Base-by-base conservation (phyloP, 1,139 yeast genomes). In the Lodderomyces margitis region DNA sequence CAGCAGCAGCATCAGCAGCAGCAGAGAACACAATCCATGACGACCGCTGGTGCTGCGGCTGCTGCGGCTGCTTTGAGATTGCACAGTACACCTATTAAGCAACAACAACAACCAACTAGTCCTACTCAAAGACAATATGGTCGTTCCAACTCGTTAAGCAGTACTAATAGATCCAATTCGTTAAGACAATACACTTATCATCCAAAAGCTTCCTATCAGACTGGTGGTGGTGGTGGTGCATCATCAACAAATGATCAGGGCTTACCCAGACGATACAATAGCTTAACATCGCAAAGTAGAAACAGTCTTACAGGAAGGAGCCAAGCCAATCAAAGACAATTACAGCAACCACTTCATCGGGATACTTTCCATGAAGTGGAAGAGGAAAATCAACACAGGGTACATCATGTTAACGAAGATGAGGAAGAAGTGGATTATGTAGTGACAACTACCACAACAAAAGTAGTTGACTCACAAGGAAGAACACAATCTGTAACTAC, bases 1-100 rank as follows among this genome's bases (percentile, higher is more conserved):
- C 40, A 25, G 5, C 42, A 43, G 34, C 35, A 38, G 15, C 31
- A 23, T 17, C 39, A 34, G 11, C 34, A 25, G 12, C 31, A 21
- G 5, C 39, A 43, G 33, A 41, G 65, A 23, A 45, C 57, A 16
- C 63, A 55, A 42, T 59, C 66, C 20, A 51, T 61, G 34, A 50
- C 58, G 24, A 61, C 66, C 21, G 78, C 76, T 19, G 74, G 74
- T 12, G 32, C 32, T 28, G 61, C 53, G 45, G 75, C 77, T 1
- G 77, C 77, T 1, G 76, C 76, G 2, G 76, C 75, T 1, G 78
- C 78, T 5, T 52, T 70, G 27, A 56, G 66, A 45, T 55, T 64
- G 47, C 74, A 68, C 50, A 40, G 47, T 15, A 34, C 41, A 10
- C 52, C 52, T 11, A 36, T 41, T 52, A 57, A 47, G 48, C 47